Evolutionary conservation across 208 protist genomes (phyloP), one percentile per base, ranked within the genome.

Genomic region (Trichomonas tenax): DNA sequence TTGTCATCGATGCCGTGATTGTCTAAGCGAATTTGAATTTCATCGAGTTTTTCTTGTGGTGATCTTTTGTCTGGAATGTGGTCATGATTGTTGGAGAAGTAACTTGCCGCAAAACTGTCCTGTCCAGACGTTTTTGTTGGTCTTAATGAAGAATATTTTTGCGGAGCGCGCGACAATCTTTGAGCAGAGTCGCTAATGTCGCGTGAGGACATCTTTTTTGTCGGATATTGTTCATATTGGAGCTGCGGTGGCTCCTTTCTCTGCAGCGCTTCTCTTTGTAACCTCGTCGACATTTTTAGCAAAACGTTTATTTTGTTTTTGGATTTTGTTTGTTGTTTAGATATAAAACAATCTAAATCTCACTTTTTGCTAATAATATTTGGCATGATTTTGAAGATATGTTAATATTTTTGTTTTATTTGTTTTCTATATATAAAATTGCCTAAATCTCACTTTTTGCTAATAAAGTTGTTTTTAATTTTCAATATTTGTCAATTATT

Each of bases 1-100:
- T 93, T 48, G 6, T 58, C 44, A n/a, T 93, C 86, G 26, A 93
- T 17, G 26, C 44, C 86, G 51, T 48, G 44, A 51, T 93, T 40
- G 21, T 51, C 40, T 48, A 93, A 44, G n/a, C 44, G 23, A 44
- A 26, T 26, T 48, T 93, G 41, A 93, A 93, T 51, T 38, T 93
- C 86, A 48, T 93, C 17, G 17, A 93, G 36, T 93, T 93, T 93
- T 51, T 93, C 86, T 93, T 93, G 44, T 38, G 86, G 86, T 10
- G 86, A 93, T 17, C 86, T 41, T 34, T 58, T 48, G 15, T 93
- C 86, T n/a, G 45, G 86, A 48, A 44, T 8, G n/a, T n/a, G 41
- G 31, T 93, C 44, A 38, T 40, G 86, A 93, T 93, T 93, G 9
- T 48, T n/a, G 34, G 40, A 34, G 17, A 93, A 93, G 31, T 51